Percentiles rank a stretch among this genome's conserved stretches.
Evolutionary conservation across 2,329 filamentous ascomycete genomes (phyloP).

Genomic region (Aspergillus uvarum): DNA sequence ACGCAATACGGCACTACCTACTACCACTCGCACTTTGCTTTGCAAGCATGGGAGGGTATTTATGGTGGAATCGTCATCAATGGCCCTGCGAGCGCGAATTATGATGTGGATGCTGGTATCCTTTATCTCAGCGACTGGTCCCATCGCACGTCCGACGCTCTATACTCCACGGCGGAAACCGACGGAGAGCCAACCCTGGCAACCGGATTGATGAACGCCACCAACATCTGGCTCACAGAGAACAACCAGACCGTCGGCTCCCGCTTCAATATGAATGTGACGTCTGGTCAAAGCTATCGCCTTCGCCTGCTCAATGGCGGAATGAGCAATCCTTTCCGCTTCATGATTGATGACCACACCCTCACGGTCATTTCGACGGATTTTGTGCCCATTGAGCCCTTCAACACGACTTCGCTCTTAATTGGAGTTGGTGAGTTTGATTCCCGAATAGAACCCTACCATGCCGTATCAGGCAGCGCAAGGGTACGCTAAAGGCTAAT

Average conservation of each 20-base stretch:
- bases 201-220: background rate
- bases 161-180: background rate
- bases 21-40: slow-evolving; percentile 37
- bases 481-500: background rate
- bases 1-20: slow-evolving; percentile 38
- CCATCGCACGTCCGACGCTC: background rate
- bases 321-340: slow-evolving; percentile 32
- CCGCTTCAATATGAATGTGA: background rate
- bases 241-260: background rate
- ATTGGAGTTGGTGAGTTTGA: background rate
- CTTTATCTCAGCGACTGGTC: background rate
- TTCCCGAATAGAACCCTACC: too few species aligned
- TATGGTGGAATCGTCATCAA: slow-evolving; percentile 13
- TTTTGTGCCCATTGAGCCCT: slow-evolving; percentile 59
- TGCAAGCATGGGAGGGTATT: slow-evolving; percentile 53
- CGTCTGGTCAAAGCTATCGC: slow-evolving; percentile 17
- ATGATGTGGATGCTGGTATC: background rate
- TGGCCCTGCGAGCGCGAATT: background rate
- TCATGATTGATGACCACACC: slow-evolving; percentile 54
- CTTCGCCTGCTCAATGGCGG: slow-evolving; percentile 30
- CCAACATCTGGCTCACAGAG: background rate
- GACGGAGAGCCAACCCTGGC: background rate
- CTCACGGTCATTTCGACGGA: slow-evolving; percentile 60
- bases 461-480: too few species aligned
- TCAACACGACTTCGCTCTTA: slow-evolving; percentile 37